Evolutionary conservation across 805 yeast species (phyloP).

Genomic region (Lachancea kluyveri): DNA sequence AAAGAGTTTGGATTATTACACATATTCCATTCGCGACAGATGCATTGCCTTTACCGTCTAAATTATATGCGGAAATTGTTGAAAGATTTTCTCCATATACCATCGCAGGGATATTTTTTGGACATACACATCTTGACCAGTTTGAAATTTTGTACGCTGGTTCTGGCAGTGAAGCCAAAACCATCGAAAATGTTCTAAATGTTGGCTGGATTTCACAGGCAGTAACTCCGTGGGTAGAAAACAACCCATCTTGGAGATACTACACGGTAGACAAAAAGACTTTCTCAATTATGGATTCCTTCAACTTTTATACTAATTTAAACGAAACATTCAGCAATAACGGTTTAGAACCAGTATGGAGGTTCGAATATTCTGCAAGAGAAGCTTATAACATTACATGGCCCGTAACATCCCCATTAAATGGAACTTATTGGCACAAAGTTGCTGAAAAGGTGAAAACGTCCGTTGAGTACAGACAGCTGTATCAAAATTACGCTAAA

Average conservation of each 20-base stretch:
- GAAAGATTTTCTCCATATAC: slow-evolving; percentile 65
- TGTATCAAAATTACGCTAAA: slow-evolving; percentile 42
- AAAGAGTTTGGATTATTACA: slow-evolving; percentile 68
- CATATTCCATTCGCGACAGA: slow-evolving; percentile 62
- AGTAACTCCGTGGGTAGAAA: slow-evolving; percentile 52
- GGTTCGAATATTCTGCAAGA: slow-evolving; percentile 58
- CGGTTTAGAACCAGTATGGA: slow-evolving; percentile 57
- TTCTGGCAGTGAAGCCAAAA: slow-evolving; percentile 36
- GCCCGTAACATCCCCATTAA: slow-evolving; percentile 55
- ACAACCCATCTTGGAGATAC: slow-evolving; percentile 70
- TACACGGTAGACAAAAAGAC: slow-evolving; percentile 59
- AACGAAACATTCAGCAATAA: slow-evolving; percentile 49
- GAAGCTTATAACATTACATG: slow-evolving; percentile 46
- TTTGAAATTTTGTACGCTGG: slow-evolving; percentile 52
- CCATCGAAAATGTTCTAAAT: slow-evolving; percentile 41
- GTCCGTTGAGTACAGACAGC: slow-evolving; percentile 41
- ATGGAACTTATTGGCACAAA: slow-evolving; percentile 62
- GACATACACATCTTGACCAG: slow-evolving; percentile 68
- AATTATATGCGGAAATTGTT: slow-evolving; percentile 48
- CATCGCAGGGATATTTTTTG: slow-evolving; percentile 63
- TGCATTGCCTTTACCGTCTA: slow-evolving; percentile 57
- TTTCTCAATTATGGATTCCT: slow-evolving; percentile 54
- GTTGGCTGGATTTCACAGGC: slow-evolving; percentile 64
- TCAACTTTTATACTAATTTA: slow-evolving; percentile 51
- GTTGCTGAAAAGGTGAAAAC: slow-evolving; percentile 42